These are phyloP conservation scores for Clitoria ternatea DNA, from an alignment of 306 rosid genomes.

Conservation along the genomic window DNA sequence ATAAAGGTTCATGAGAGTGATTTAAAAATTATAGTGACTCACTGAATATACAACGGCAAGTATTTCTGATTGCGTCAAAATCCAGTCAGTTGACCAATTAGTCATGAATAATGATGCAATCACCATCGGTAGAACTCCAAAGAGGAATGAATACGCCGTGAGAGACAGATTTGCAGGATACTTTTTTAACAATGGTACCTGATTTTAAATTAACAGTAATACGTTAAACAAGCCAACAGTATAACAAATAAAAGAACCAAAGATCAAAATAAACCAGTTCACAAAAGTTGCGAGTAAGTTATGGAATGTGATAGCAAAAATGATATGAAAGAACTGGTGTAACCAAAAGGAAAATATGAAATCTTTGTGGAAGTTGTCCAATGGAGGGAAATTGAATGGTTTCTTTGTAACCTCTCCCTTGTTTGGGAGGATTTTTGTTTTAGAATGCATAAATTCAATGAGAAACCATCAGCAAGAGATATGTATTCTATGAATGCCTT, in stretches of 20 bases:
- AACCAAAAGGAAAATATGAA: not conserved
- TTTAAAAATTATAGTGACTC: constrained; percentile 34
- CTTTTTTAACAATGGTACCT: constrained; percentile 73
- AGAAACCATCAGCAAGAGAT: too few relatives aligned
- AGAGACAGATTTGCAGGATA: constrained; percentile 82
- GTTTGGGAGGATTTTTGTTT: too few relatives aligned
- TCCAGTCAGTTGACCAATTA: constrained; percentile 57
- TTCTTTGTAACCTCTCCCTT: too few relatives aligned
- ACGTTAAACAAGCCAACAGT: constrained; percentile 8
- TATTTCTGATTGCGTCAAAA: constrained; percentile 65
- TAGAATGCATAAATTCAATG: not conserved
- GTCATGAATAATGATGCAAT: constrained; percentile 50
- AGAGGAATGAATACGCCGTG: constrained; percentile 70
- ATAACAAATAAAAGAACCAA: not conserved
- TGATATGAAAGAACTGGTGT: not conserved
- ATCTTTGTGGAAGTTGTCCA: too few relatives aligned
- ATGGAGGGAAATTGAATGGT: too few relatives aligned
- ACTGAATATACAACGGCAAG: constrained; percentile 82
- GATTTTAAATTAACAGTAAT: constrained; percentile 29
- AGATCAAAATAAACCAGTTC: constrained; percentile 4
- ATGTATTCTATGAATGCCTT: too few relatives aligned
- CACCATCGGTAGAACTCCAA: constrained; percentile 67
- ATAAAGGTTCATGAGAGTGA: not conserved
- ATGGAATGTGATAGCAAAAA: constrained; percentile 8
- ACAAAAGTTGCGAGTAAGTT: not conserved